Conservation (phyloP, 352 stramenopile species). For the Phytophthora rubi region DNA sequence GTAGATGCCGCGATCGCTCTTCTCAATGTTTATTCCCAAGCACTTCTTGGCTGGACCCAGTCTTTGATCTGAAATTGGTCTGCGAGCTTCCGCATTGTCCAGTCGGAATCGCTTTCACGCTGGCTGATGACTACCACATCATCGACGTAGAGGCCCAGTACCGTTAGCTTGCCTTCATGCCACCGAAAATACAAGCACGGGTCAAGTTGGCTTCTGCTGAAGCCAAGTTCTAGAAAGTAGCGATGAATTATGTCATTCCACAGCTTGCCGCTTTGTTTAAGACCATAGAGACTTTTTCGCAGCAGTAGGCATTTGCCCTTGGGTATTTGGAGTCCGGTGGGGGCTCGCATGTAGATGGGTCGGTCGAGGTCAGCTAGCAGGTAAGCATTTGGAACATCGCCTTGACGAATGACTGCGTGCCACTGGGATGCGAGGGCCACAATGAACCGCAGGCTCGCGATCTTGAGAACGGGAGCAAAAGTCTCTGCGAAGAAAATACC, state of each 20-base stretch:
- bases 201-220: not conserved
- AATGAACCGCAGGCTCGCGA: too few species aligned
- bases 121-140: not conserved
- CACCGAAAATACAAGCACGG: not conserved
- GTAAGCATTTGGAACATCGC: not conserved
- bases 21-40: too few species aligned
- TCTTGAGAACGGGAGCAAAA: not conserved
- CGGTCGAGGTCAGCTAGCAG: not conserved
- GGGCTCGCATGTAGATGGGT: not conserved
- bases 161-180: not conserved
- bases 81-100: not conserved
- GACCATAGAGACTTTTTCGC: not conserved
- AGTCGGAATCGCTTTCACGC: not conserved
- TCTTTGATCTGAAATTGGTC: not conserved
- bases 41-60: not conserved
- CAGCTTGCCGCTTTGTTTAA: not conserved
- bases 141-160: not conserved
- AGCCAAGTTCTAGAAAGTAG: not conserved
- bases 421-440: too few species aligned
- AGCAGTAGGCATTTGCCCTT: slow-evolving; percentile 1
- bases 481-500: not conserved
- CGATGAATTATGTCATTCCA: not conserved
- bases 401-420: not conserved
- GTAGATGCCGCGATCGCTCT: not conserved
- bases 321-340: not conserved